Conservation (phyloP, 306 rosid genomes). For the Trichosanthes truncata region DNA sequence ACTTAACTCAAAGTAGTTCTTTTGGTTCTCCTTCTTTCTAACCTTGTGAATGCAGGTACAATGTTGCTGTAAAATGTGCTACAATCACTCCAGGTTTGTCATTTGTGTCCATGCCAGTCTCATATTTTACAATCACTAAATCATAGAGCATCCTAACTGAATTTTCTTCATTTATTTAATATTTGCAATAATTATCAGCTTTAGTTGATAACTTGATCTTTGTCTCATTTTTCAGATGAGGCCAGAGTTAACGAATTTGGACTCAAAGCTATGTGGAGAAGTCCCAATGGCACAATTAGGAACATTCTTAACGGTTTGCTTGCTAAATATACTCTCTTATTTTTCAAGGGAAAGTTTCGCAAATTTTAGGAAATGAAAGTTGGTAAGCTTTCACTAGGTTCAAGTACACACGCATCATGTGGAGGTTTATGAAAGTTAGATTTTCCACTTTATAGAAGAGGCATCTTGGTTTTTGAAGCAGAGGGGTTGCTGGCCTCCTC, state of each 20-base stretch:
- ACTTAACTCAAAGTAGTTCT: neutral
- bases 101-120: slow-evolving; percentile 7
- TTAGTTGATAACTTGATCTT: neutral
- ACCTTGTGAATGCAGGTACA: slow-evolving; percentile 45
- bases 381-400: neutral
- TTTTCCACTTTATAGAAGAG: neutral
- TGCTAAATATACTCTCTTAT: neutral
- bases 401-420: neutral
- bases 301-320: slow-evolving; percentile 81
- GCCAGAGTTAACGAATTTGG: slow-evolving; percentile 90
- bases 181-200: neutral
- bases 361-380: neutral
- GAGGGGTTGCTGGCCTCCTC: neutral
- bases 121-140: neutral
- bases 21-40: slow-evolving; percentile 13
- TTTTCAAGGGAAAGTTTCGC: neutral
- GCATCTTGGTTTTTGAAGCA: neutral
- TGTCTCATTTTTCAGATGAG: slow-evolving; percentile 55
- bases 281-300: slow-evolving; percentile 96
- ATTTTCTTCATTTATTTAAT: neutral
- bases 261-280: slow-evolving; percentile 96
- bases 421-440: neutral
- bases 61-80: slow-evolving; percentile 95
- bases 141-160: neutral
- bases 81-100: slow-evolving; percentile 90